Evolutionary conservation across 768 basidiomycete species (phyloP).

Genomic region (Mycena leptocephala): DNA sequence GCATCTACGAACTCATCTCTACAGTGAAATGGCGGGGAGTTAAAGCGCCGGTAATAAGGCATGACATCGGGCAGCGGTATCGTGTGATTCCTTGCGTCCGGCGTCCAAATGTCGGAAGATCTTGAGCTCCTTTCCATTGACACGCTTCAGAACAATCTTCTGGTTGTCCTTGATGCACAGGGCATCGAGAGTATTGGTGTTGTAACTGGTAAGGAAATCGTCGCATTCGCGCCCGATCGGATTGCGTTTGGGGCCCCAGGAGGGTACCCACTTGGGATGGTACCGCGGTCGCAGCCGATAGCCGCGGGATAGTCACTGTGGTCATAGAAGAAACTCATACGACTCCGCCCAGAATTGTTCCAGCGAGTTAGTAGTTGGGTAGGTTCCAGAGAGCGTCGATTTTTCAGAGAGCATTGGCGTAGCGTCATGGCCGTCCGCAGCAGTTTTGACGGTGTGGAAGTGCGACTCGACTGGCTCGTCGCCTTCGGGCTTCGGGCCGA

Average conservation of each 20-base stretch:
- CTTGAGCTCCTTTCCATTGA: constrained; percentile 28
- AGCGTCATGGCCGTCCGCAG: too few species aligned
- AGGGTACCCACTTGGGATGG: constrained; percentile 15
- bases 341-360: constrained; percentile 10
- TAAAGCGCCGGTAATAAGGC: constrained; percentile 29
- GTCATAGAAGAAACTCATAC: constrained; percentile 5
- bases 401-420: constrained; percentile 5
- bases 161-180: constrained; percentile 31
- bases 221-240: not conserved
- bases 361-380: not conserved
- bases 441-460: too few species aligned
- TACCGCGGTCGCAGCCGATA: constrained; percentile 10
- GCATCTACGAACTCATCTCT: constrained; percentile 42
- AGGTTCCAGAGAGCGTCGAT: constrained; percentile 1
- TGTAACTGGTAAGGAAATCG: not conserved
- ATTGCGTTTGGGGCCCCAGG: not conserved
- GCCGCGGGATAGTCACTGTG: not conserved
- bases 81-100: constrained; percentile 41
- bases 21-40: constrained; percentile 35
- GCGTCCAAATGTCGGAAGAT: constrained; percentile 35
- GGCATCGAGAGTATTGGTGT: constrained; percentile 35
- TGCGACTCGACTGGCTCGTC: too few species aligned
- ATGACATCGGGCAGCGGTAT: constrained; percentile 41
- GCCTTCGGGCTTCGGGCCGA: too few species aligned
- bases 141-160: constrained; percentile 40